phyloP scores from a whole-genome alignment of 2,329 filamentous ascomycete genomes.

The Neofusicoccum sp. region DNA sequence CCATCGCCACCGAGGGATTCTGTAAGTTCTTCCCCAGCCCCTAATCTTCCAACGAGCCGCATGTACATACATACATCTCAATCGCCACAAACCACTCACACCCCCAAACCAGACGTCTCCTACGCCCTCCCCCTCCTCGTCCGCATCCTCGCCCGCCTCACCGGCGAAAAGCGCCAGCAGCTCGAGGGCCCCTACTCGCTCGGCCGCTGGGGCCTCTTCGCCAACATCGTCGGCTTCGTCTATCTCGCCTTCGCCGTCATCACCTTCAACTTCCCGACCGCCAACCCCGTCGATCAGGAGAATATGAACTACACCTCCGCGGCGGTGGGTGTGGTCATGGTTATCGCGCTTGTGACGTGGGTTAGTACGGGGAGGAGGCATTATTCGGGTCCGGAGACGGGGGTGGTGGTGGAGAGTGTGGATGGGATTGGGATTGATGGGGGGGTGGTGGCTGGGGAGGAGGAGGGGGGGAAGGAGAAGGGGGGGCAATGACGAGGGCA shows the following conservation, averaged over 20 bases:
- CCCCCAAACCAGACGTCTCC: constrained; percentile 46
- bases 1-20: constrained; percentile 58
- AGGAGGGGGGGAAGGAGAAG: neutral
- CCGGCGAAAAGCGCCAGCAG: constrained; percentile 39
- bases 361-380: constrained; percentile 49
- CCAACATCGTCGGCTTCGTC: constrained; percentile 52
- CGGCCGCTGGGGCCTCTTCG: constrained; percentile 42
- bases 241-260: constrained; percentile 56
- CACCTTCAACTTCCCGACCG: constrained; percentile 56
- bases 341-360: constrained; percentile 53
- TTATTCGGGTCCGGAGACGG: constrained; percentile 49
- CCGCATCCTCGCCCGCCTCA: constrained; percentile 49
- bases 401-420: neutral
- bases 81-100: constrained; percentile 1
- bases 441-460: neutral
- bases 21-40: neutral
- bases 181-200: constrained; percentile 47
- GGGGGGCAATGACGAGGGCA: no score
- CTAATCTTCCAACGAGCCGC: constrained; percentile 25
- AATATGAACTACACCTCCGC: constrained; percentile 61
- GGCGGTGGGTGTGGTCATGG: constrained; percentile 54
- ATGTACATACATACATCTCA: neutral
- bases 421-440: neutral
- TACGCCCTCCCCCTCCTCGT: constrained; percentile 56
- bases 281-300: constrained; percentile 50